Evolutionary conservation across 768 basidiomycete species (phyloP).

Genomic region (Pholiota molesta): DNA sequence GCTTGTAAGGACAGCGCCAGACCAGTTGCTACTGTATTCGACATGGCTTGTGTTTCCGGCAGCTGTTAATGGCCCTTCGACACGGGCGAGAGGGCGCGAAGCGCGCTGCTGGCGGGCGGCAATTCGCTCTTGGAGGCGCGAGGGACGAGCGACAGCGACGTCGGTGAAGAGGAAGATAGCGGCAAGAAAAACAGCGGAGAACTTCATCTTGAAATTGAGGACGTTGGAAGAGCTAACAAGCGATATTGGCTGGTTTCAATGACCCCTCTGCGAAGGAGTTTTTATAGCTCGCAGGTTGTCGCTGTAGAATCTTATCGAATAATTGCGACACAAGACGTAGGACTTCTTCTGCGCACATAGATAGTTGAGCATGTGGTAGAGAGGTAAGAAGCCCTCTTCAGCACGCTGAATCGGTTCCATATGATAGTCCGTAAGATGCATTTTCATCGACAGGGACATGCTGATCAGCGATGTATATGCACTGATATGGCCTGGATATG

Average conservation of each 20-base stretch:
- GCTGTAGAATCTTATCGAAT: slow-evolving; percentile 1
- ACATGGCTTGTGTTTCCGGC: slow-evolving; percentile 15
- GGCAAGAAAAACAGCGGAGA: slow-evolving; percentile 16
- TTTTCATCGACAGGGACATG: neutral
- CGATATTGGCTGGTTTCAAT: neutral
- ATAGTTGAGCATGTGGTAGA: neutral
- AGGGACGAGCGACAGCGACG: slow-evolving; percentile 18
- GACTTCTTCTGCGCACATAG: neutral
- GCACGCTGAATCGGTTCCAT: slow-evolving; percentile 3
- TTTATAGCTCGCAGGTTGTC: neutral
- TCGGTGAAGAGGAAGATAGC: slow-evolving; percentile 19
- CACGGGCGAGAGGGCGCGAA: slow-evolving; percentile 13
- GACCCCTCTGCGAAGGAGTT: neutral
- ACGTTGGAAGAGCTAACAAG: neutral
- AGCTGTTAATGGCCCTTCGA: slow-evolving; percentile 1
- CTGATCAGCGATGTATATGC: neutral
- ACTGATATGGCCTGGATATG: neutral
- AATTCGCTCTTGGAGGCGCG: slow-evolving; percentile 20
- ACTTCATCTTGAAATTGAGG: slow-evolving; percentile 8
- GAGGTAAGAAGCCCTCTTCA: slow-evolving; percentile 1
- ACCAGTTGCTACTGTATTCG: slow-evolving; percentile 23
- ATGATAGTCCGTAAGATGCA: neutral
- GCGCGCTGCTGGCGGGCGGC: slow-evolving; percentile 13
- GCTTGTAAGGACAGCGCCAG: slow-evolving; percentile 19
- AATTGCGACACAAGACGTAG: slow-evolving; percentile 2